These are phyloP conservation scores for Hansfordia pulvinata DNA, from an alignment of 2,329 filamentous ascomycete species.

Conservation along the genomic window DNA sequence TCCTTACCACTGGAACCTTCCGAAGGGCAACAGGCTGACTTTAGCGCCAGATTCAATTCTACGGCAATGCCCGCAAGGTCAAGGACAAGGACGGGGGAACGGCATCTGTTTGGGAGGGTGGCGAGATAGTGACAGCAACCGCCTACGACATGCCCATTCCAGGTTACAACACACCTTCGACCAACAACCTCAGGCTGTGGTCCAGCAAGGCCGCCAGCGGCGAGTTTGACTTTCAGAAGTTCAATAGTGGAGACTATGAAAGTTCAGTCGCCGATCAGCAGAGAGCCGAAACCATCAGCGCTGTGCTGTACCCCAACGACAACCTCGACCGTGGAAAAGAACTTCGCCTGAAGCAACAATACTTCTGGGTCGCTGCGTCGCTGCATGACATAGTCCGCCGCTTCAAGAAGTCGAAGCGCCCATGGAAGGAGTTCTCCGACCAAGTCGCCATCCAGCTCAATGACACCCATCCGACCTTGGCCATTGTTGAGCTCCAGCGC, in stretches of 20 bases:
- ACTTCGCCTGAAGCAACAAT: slow-evolving; percentile 94
- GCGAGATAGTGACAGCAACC: slow-evolving; percentile 81
- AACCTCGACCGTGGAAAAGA: slow-evolving; percentile 95
- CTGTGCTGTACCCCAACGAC: slow-evolving; percentile 94
- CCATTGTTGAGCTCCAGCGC: slow-evolving; percentile 89
- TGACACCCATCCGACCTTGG: slow-evolving; percentile 91
- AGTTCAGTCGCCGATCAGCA: slow-evolving; percentile 97
- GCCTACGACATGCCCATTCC: slow-evolving; percentile 91
- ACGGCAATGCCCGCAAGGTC: slow-evolving; percentile 68
- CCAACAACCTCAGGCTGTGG: slow-evolving; percentile 95
- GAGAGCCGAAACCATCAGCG: slow-evolving; percentile 96
- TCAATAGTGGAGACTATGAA: slow-evolving; percentile 97
- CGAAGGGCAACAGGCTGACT: slow-evolving; percentile 1
- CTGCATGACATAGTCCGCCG: slow-evolving; percentile 91
- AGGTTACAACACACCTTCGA: slow-evolving; percentile 77
- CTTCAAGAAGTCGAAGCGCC: slow-evolving; percentile 92
- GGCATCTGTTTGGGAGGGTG: slow-evolving; percentile 72
- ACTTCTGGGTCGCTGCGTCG: slow-evolving; percentile 98
- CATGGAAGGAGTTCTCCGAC: slow-evolving; percentile 85
- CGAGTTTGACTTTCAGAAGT: slow-evolving; percentile 99
- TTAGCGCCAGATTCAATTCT: slow-evolving; percentile 68
- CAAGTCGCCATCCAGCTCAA: slow-evolving; percentile 97
- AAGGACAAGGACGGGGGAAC: slow-evolving; percentile 65
- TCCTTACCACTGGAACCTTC: no score
- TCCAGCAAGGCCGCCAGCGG: slow-evolving; percentile 94